Evolutionary conservation across 2,329 filamentous ascomycete genomes (phyloP).

Genomic region (Colletotrichum spaethianum): DNA sequence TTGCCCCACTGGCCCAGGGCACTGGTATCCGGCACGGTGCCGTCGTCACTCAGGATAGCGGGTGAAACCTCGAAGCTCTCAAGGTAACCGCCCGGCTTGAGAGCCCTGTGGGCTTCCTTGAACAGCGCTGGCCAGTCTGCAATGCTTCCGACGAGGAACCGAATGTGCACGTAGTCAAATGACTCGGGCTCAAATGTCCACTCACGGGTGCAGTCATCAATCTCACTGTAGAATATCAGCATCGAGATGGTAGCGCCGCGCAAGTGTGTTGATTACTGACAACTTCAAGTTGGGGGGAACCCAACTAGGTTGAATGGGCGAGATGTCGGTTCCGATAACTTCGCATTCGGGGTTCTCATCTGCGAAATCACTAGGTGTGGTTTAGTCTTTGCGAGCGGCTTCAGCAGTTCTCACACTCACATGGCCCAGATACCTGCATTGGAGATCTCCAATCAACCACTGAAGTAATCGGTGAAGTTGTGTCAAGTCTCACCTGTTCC

Average conservation of each 20-base stretch:
- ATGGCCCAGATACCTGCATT: slow-evolving; percentile 36
- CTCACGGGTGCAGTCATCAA: slow-evolving; percentile 71
- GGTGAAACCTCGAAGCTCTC: slow-evolving; percentile 55
- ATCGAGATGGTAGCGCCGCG: slow-evolving; percentile 54
- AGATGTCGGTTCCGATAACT: slow-evolving; percentile 70
- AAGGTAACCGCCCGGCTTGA: slow-evolving; percentile 63
- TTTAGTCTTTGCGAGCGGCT: neutral
- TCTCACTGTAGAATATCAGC: slow-evolving; percentile 55
- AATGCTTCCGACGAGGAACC: slow-evolving; percentile 67
- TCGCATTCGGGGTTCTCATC: slow-evolving; percentile 59
- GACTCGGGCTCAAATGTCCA: slow-evolving; percentile 61
- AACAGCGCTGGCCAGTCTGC: slow-evolving; percentile 67
- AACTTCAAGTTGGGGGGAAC: slow-evolving; percentile 69
- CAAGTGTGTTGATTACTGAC: slow-evolving; percentile 14
- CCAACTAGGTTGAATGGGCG: slow-evolving; percentile 69
- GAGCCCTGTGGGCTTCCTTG: slow-evolving; percentile 61
- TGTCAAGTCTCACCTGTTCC: slow-evolving; percentile 52
- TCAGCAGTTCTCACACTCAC: neutral
- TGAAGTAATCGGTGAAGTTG: neutral
- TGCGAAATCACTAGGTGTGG: slow-evolving; percentile 60
- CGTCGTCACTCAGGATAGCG: slow-evolving; percentile 49
- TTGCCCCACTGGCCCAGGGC: slow-evolving; percentile 52
- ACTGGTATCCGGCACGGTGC: slow-evolving; percentile 46
- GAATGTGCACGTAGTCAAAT: slow-evolving; percentile 73
- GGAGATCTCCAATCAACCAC: neutral